phyloP scores from a whole-genome alignment of 768 basidiomycete genomes.

The Lanmaoa rubissima region DNA sequence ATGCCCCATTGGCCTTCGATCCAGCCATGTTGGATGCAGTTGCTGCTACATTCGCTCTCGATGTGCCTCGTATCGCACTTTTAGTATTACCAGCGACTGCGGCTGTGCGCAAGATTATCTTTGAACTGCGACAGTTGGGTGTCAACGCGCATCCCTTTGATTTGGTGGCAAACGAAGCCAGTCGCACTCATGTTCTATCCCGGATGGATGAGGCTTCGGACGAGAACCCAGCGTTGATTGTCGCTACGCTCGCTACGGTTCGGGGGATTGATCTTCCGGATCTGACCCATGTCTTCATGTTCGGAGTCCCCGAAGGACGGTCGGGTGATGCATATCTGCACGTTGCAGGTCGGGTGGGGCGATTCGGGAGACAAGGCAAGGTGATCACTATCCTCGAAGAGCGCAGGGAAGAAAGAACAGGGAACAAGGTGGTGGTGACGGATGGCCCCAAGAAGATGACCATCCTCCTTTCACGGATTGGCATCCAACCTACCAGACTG shows the following conservation, averaged over 20 bases:
- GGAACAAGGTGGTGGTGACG: slow-evolving; percentile 25
- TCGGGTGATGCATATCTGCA: slow-evolving; percentile 65
- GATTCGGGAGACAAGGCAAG: slow-evolving; percentile 64
- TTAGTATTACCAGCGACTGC: slow-evolving; percentile 65
- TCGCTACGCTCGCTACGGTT: slow-evolving; percentile 65
- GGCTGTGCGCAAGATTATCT: slow-evolving; percentile 59
- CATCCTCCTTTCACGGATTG: slow-evolving; percentile 44
- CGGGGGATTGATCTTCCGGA: slow-evolving; percentile 73
- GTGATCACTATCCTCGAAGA: slow-evolving; percentile 61
- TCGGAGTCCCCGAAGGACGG: slow-evolving; percentile 55
- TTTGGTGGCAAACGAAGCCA: slow-evolving; percentile 43
- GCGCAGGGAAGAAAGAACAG: slow-evolving; percentile 29
- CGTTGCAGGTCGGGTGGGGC: slow-evolving; percentile 71
- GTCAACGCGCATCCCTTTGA: slow-evolving; percentile 66
- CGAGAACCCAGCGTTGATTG: slow-evolving; percentile 61
- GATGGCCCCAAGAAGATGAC: slow-evolving; percentile 42
- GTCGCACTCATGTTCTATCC: slow-evolving; percentile 42
- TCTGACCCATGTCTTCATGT: slow-evolving; percentile 72
- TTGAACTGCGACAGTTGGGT: slow-evolving; percentile 63
- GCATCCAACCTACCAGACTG: slow-evolving; percentile 45
- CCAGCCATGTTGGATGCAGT: slow-evolving; percentile 62
- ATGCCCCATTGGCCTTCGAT: slow-evolving; percentile 52
- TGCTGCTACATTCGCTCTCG: slow-evolving; percentile 67
- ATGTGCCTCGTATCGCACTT: slow-evolving; percentile 65
- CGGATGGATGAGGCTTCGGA: slow-evolving; percentile 31